Conservation (phyloP, 1,139 yeast genomes). For the Pichia kudriavzevii region DNA sequence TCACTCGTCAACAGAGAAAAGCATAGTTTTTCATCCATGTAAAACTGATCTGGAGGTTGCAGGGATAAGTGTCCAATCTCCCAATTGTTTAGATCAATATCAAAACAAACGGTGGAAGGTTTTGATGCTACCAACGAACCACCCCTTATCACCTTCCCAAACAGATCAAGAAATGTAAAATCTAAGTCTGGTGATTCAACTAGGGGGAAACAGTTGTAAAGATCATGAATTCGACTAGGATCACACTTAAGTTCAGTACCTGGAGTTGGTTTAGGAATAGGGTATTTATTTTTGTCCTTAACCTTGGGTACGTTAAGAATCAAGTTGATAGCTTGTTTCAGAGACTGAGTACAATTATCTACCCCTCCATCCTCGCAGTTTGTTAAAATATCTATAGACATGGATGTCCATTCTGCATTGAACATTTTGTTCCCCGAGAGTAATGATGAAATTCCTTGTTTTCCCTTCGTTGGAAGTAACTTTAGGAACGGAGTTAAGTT, state of each 20-base stretch:
- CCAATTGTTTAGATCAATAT: conserved; percentile 43
- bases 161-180: conserved; percentile 57
- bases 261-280: conserved; percentile 74
- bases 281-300: conserved; percentile 51
- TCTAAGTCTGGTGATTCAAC: conserved; percentile 44
- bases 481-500: conserved; percentile 91
- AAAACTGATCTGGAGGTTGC: conserved; percentile 14
- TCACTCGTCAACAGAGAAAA: conserved; percentile 24
- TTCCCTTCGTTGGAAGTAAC: conserved; percentile 85
- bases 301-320: conserved; percentile 69
- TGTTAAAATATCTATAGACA: conserved; percentile 79
- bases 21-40: conserved; percentile 17
- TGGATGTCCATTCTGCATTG: conserved; percentile 90
- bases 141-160: conserved; percentile 62
- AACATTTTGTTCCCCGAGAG: conserved; percentile 94
- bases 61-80: conserved; percentile 28
- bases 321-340: conserved; percentile 67
- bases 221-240: conserved; percentile 43
- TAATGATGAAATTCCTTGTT: conserved; percentile 78
- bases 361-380: conserved; percentile 32
- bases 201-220: conserved; percentile 73
- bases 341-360: conserved; percentile 40
- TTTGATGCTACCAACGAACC: conserved; percentile 46
- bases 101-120: conserved; percentile 38
- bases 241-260: conserved; percentile 72